These are phyloP conservation scores for Annona cherimola DNA, from an alignment of 164 flowering plant genomes.

Conservation along the genomic window DNA sequence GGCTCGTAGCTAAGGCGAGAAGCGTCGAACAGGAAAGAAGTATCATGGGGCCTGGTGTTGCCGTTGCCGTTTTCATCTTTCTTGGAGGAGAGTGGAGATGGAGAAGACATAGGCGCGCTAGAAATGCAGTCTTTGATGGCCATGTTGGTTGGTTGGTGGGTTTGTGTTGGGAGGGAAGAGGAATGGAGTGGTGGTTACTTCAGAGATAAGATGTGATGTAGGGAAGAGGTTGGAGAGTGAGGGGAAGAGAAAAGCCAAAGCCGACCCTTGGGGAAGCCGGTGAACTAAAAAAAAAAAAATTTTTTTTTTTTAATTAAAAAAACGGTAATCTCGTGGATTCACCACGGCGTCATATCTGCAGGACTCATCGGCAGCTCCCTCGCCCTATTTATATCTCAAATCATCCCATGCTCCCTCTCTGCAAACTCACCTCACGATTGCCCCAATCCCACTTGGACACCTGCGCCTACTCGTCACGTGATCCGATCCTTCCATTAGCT, in stretches of 20 bases:
- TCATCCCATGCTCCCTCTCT: not conserved
- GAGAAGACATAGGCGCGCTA: not conserved
- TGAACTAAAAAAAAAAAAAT: not conserved
- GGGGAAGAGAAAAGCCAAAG: constrained; percentile 15
- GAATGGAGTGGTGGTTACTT: not conserved
- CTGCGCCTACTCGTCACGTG: not conserved
- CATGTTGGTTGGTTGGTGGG: not conserved
- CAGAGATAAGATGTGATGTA: not conserved
- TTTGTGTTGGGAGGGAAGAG: not conserved
- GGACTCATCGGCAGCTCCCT: not conserved
- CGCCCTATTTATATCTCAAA: not conserved
- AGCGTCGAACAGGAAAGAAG: constrained; percentile 53
- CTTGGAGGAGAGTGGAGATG: not conserved
- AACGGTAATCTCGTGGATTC: not conserved
- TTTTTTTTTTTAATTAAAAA: no score
- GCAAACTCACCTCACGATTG: no score
- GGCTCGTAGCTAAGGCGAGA: constrained; percentile 30
- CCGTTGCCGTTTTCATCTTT: not conserved
- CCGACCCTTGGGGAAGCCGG: constrained; percentile 9
- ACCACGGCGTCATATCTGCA: not conserved
- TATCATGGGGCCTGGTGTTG: not conserved
- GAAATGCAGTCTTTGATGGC: not conserved
- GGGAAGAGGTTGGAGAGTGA: not conserved
- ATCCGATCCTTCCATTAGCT: not conserved
- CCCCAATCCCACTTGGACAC: not conserved